Base-by-base conservation (phyloP, 1,284 basidiomycete species). In the Boletus mariae region DNA sequence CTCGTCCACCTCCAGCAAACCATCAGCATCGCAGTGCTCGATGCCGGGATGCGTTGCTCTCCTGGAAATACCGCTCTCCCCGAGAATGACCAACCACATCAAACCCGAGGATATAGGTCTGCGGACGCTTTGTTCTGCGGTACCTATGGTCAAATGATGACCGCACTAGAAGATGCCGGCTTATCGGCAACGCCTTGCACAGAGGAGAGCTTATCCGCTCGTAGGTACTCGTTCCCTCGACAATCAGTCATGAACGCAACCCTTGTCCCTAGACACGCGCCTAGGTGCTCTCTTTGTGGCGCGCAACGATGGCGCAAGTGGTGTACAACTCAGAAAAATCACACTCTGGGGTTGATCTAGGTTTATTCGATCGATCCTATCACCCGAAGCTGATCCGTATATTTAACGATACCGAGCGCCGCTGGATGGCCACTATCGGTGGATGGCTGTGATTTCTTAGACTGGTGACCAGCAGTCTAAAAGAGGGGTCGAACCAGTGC, bases 101-200 rank as follows among this genome's bases (percentile, higher is more conserved):
- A 28, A 43, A 50, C 58, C 59, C 45, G 49, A 61, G 59, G 51
- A 59, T 31, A 67, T 60, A 59, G 55, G 47, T 50, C 57, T 3
- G 17, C 58, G 15, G 57, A 70, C 38, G 62, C 71, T 9, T 61
- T 80, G 49, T 80, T 75, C 61, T 71, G 71, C 34, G 77, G 77
- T 35, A 79, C 78, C 31, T 80, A 77, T 59, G 76, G 78, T 10
- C 78, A 79, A 65, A 64, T 80, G 54, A 72, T 73, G 64, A 57
- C 67, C 32, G 77, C 78, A 12, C 66, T 79, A 38, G 63, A 71
- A 46, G 65, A 59, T 12, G 77, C 75, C 1, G 76, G 78, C 45
- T 66, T 79, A 54, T 69, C 66, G 42, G 68, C 70, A 17, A 68
- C 65, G n/a, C 71, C 71, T 7, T 80, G 73, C 52, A 55, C 63